Percentiles rank a stretch among this genome's conserved stretches.
phyloP scores from a whole-genome alignment of 805 yeast species.

The Yarrowia sp. region DNA sequence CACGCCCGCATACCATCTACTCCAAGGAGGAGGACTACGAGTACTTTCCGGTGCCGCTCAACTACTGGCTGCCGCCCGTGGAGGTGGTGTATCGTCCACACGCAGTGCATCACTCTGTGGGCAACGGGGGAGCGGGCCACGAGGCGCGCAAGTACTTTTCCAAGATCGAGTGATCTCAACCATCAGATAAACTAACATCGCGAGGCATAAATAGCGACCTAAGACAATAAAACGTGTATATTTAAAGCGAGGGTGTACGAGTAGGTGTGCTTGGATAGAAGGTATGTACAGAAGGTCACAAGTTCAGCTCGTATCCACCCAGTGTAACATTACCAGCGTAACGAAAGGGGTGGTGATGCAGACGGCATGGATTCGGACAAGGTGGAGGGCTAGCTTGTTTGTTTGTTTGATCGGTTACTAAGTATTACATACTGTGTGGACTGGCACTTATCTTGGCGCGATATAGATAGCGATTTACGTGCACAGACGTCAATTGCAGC shows the following conservation, averaged over 20 bases:
- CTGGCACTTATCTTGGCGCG: no score
- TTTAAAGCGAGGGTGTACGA: background rate
- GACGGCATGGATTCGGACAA: background rate
- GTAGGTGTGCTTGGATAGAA: background rate
- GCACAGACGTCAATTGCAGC: no score
- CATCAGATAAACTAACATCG: conserved; percentile 13
- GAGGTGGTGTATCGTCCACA: conserved; percentile 57
- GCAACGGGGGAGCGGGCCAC: conserved; percentile 1
- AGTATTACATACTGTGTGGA: no score
- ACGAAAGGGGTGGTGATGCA: background rate
- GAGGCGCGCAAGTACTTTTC: conserved; percentile 14
- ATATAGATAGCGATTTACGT: no score
- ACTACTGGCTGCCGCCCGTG: conserved; percentile 54
- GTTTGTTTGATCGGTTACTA: no score
- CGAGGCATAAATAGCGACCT: conserved; percentile 14
- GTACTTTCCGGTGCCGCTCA: conserved; percentile 51
- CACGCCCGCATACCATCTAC: background rate
- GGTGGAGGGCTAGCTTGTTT: no score
- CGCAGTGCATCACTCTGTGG: conserved; percentile 47
- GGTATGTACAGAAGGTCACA: no score
- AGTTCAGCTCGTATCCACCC: background rate
- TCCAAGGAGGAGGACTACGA: conserved; percentile 41
- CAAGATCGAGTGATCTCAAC: background rate
- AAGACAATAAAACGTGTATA: conserved; percentile 15
- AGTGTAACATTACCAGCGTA: background rate